phyloP scores from a whole-genome alignment of 164 flowering plant species.

The Paratinospora sagittata region DNA sequence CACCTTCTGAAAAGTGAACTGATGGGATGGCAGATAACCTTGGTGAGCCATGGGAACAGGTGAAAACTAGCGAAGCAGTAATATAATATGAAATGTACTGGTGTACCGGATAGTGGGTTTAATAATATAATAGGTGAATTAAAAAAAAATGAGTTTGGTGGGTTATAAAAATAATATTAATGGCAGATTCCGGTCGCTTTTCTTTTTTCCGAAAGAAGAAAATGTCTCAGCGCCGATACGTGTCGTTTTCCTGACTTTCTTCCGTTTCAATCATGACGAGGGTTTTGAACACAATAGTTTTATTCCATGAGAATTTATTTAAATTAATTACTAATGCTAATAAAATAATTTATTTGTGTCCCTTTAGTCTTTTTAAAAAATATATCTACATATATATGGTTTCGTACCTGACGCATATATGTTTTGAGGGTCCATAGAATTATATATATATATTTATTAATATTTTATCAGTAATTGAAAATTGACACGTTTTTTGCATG shows the following conservation, averaged over 20 bases:
- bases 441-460: too few relatives aligned
- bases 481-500: neutral
- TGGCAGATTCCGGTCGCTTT: neutral
- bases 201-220: conserved; percentile 1
- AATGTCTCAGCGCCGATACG: neutral
- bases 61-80: too few relatives aligned
- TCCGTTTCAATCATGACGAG: neutral
- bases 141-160: neutral
- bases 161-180: conserved; percentile 1
- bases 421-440: neutral
- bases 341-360: neutral
- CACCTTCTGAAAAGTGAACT: too few relatives aligned
- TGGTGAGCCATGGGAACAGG: too few relatives aligned
- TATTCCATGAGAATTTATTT: neutral
- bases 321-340: too few relatives aligned
- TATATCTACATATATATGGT: too few relatives aligned
- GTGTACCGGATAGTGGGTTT: conserved; percentile 17
- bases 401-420: neutral
- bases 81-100: conserved; percentile 1
- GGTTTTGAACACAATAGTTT: neutral
- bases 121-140: neutral
- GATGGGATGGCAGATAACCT: neutral
- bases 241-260: conserved; percentile 5
- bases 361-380: neutral
- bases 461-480: neutral